Evolutionary conservation across 2,329 filamentous ascomycete genomes (phyloP).

Genomic region (Epichloe elymi): DNA sequence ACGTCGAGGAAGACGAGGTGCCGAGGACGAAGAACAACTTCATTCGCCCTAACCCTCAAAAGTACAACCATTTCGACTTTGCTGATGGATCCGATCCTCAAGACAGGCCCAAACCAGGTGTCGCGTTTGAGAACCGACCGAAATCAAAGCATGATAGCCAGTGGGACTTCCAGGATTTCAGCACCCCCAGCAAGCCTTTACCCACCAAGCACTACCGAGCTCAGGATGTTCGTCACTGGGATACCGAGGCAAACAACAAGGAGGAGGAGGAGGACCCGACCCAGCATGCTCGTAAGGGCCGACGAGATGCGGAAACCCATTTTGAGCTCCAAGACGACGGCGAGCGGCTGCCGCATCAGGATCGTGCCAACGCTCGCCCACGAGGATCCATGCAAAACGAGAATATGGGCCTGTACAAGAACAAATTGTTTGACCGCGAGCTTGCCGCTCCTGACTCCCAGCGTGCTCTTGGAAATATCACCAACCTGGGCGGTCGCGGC

Average conservation of each 20-base stretch:
- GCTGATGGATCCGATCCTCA: slow-evolving; percentile 47
- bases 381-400: slow-evolving; percentile 50
- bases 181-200: slow-evolving; percentile 62
- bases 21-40: slow-evolving; percentile 30
- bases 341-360: slow-evolving; percentile 38
- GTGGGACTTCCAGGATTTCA: slow-evolving; percentile 84
- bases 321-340: slow-evolving; percentile 75
- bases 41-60: slow-evolving; percentile 58
- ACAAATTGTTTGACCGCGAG: slow-evolving; percentile 55
- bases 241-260: slow-evolving; percentile 43
- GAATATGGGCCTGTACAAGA: slow-evolving; percentile 59
- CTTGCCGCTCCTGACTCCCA: slow-evolving; percentile 27
- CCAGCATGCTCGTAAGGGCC: slow-evolving; percentile 49
- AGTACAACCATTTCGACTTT: slow-evolving; percentile 79
- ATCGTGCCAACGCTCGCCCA: slow-evolving; percentile 28
- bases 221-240: slow-evolving; percentile 69
- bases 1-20: slow-evolving; percentile 24
- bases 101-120: slow-evolving; percentile 30
- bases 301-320: slow-evolving; percentile 68
- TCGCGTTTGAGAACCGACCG: slow-evolving; percentile 26
- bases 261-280: slow-evolving; percentile 39
- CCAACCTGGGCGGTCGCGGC: slow-evolving; percentile 58
- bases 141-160: slow-evolving; percentile 56
- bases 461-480: slow-evolving; percentile 49
- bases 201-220: slow-evolving; percentile 45